phyloP scores from a whole-genome alignment of 2,329 filamentous ascomycete genomes.

The Calonectria pauciramosa region DNA sequence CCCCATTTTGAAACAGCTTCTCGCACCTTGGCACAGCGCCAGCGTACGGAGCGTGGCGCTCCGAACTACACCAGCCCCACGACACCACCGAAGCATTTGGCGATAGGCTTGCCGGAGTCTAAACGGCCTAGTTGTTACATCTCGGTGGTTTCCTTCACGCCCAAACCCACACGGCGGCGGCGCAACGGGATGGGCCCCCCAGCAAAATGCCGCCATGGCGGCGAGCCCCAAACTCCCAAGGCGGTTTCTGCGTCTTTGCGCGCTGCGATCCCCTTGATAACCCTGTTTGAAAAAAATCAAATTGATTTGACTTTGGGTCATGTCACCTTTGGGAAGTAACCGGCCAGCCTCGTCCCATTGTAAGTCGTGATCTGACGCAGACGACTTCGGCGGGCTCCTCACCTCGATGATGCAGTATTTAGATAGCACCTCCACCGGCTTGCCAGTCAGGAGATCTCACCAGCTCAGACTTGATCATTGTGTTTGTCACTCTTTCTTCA shows the following conservation, averaged over 20 bases:
- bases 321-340: not conserved
- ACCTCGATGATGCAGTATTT: not conserved
- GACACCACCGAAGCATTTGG: not conserved
- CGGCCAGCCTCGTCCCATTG: not conserved
- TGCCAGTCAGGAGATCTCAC: not conserved
- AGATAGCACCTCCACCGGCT: not conserved
- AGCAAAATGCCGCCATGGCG: not conserved
- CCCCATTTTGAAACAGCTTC: not conserved
- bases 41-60: not conserved
- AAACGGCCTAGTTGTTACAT: not conserved
- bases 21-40: not conserved
- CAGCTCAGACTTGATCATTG: not conserved
- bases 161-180: not conserved
- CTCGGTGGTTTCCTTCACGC: not conserved
- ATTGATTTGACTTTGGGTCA: not conserved
- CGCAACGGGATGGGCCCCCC: not conserved
- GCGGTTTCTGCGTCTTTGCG: not conserved
- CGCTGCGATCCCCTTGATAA: not conserved
- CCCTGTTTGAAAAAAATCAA: not conserved
- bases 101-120: not conserved
- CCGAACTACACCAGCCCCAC: not conserved
- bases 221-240: not conserved
- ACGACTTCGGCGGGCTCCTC: not conserved
- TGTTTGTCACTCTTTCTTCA: not conserved
- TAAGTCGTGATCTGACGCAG: not conserved